Percentiles rank a stretch among this genome's conserved stretches.
Conservation (phyloP, 495 filamentous ascomycete species). For the Podospora australis region DNA sequence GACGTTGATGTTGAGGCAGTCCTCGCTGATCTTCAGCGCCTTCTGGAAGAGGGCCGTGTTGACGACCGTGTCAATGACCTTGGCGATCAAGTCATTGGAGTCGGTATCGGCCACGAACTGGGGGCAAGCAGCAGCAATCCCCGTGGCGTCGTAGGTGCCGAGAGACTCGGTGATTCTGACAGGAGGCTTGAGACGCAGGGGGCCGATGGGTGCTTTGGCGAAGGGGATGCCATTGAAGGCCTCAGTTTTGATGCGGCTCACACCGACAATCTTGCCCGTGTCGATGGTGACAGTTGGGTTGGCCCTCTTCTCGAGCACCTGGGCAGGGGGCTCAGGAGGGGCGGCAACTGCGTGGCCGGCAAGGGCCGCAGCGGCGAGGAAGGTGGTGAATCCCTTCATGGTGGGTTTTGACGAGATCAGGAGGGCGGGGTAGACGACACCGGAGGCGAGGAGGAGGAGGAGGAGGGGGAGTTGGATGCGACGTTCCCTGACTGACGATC, state of each 20-base stretch:
- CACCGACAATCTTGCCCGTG: conserved; percentile 48
- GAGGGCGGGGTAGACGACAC: neutral
- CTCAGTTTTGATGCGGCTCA: conserved; percentile 23
- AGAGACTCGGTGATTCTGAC: conserved; percentile 35
- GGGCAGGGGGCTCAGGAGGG: conserved; percentile 25
- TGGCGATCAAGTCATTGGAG: conserved; percentile 31
- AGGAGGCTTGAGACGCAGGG: conserved; percentile 37
- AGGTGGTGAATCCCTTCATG: conserved; percentile 25
- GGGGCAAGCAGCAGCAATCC: conserved; percentile 45
- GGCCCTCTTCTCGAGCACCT: conserved; percentile 31
- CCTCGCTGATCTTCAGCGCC: conserved; percentile 47
- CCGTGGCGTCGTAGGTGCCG: conserved; percentile 47
- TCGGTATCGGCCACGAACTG: conserved; percentile 47
- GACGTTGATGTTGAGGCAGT: conserved; percentile 63
- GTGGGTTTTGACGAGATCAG: conserved; percentile 4
- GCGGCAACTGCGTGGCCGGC: conserved; percentile 23
- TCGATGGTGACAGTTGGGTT: conserved; percentile 42
- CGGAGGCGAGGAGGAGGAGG: neutral
- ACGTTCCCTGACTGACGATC: conserved; percentile 5
- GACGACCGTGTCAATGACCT: conserved; percentile 47
- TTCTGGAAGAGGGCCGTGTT: conserved; percentile 54
- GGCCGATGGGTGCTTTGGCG: conserved; percentile 37
- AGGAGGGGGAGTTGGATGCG: neutral
- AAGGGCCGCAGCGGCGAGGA: conserved; percentile 19
- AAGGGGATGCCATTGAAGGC: conserved; percentile 46